These are phyloP conservation scores for Hirsutella rhossiliensis DNA, from an alignment of 2,329 filamentous ascomycete species.

Conservation along the genomic window DNA sequence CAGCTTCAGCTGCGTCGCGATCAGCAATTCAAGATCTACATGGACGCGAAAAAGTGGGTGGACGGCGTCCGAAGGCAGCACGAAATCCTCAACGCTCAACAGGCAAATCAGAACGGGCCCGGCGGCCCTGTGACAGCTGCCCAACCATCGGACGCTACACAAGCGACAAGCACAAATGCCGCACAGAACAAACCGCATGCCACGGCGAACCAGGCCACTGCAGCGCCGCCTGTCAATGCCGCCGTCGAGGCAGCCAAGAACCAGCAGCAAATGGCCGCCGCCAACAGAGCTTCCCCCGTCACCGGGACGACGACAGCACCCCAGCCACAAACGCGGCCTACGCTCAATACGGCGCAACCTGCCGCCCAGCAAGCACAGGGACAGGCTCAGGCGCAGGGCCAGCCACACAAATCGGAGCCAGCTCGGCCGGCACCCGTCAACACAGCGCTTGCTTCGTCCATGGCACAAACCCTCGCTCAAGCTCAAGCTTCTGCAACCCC, in stretches of 20 bases:
- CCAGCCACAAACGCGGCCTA: constrained; percentile 13
- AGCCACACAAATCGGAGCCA: constrained; percentile 16
- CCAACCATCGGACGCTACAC: constrained; percentile 11
- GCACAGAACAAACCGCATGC: constrained; percentile 15
- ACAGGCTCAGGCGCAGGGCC: constrained; percentile 7
- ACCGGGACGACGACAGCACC: constrained; percentile 13
- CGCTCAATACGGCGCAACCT: constrained; percentile 12
- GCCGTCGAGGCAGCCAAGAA: constrained; percentile 34
- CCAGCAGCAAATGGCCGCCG: constrained; percentile 21
- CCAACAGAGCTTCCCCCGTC: constrained; percentile 15
- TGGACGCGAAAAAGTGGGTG: constrained; percentile 35
- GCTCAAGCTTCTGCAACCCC: constrained; percentile 27
- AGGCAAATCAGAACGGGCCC: constrained; percentile 10
- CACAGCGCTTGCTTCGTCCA: constrained; percentile 26
- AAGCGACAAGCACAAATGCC: constrained; percentile 8
- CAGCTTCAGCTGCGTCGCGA: constrained; percentile 31
- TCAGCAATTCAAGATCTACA: constrained; percentile 29
- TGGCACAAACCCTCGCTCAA: constrained; percentile 21
- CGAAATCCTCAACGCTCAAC: constrained; percentile 17
- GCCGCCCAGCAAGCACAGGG: constrained; percentile 12
- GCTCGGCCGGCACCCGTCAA: constrained; percentile 33
- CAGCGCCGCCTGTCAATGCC: constrained; percentile 26
- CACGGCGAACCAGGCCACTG: constrained; percentile 16
- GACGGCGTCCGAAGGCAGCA: constrained; percentile 35
- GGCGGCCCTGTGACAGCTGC: constrained; percentile 6